A percentile compares a stretch with the other conserved stretches of the same genome.
These are phyloP conservation scores for Cucumis cinereus DNA, from an alignment of 306 rosid genomes.

Conservation along the genomic window DNA sequence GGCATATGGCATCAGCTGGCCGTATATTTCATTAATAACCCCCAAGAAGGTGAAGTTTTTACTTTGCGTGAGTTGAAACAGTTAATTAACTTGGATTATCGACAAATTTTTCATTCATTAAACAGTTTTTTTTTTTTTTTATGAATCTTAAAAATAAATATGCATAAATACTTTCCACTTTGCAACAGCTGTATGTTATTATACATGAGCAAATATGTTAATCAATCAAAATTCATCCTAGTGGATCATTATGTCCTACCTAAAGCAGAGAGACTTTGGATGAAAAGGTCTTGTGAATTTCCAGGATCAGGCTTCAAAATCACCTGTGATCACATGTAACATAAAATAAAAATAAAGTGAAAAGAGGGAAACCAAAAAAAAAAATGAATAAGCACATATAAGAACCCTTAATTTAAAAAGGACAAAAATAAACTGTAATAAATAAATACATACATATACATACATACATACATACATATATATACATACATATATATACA, in stretches of 20 bases:
- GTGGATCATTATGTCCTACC: constrained; percentile 29
- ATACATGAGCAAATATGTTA: not conserved
- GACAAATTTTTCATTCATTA: not conserved
- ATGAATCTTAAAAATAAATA: not conserved
- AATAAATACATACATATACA: no score
- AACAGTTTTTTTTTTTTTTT: not conserved
- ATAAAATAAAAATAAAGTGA: constrained; percentile 7
- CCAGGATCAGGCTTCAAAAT: constrained; percentile 99
- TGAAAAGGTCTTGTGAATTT: constrained; percentile 91
- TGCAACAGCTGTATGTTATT: not conserved
- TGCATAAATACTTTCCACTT: not conserved
- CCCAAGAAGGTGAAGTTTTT: not conserved
- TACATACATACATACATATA: no score
- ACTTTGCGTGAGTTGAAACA: not conserved
- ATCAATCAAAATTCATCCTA: not conserved
- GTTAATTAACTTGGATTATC: not conserved
- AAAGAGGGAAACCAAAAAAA: not conserved
- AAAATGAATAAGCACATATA: no score
- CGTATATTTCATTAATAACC: not conserved
- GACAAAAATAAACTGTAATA: no score
- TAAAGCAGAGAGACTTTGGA: constrained; percentile 78
- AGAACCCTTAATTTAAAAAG: no score
- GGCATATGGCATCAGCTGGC: constrained; percentile 1
- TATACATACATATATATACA: no score
- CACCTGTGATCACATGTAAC: constrained; percentile 41